Evolutionary conservation across 495 filamentous ascomycete genomes (phyloP), one percentile per base, ranked within the genome.

Genomic region (Neurospora discreta): DNA sequence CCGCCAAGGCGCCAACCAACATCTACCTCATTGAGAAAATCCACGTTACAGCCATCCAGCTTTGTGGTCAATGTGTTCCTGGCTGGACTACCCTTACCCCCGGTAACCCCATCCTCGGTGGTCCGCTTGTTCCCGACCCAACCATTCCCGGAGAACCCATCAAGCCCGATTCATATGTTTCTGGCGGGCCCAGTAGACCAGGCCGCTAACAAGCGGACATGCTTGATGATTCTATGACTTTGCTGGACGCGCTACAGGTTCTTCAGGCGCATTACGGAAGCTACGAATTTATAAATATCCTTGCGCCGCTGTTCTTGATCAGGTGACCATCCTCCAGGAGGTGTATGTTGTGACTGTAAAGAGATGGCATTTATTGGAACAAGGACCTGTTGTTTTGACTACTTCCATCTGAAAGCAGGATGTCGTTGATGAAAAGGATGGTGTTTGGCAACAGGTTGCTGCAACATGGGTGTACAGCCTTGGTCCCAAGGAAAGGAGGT

Each of bases 401-500:
- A 68, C 72, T 70, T 76, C 75, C 68, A 39, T 76, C 20, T 74
- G 69, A 20, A 8, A 41, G 16, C 43, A 46, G 71, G 10, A 58
- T 43, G 60, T 40, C 8, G 18, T n/a, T 36, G 10, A 39, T 44
- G 26, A 68, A 15, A 10, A 38, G 33, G 36, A 44, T 52, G 41
- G 69, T 68, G 71, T 52, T 42, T 39, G n/a, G 38, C 39, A 33
- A 69, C 8, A 41, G 60, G 41, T 5, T 43, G 52, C 10, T 39
- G 44, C 69, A 52, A 68, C 42, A 38, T 79, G 60, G 18, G 85
- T 82, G 70, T 85, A 85, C 74, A 85, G 18, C 10, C 83, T 8
- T 83, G 41, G 71, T 81, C 83, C 80, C 68, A 94, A 82, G 70
- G 89, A 85, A 30, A 88, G 92, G 41, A 77, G 83, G 26, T n/a